Conservation (phyloP, 2,329 filamentous ascomycete species). For the Aspergillus awamori region DNA sequence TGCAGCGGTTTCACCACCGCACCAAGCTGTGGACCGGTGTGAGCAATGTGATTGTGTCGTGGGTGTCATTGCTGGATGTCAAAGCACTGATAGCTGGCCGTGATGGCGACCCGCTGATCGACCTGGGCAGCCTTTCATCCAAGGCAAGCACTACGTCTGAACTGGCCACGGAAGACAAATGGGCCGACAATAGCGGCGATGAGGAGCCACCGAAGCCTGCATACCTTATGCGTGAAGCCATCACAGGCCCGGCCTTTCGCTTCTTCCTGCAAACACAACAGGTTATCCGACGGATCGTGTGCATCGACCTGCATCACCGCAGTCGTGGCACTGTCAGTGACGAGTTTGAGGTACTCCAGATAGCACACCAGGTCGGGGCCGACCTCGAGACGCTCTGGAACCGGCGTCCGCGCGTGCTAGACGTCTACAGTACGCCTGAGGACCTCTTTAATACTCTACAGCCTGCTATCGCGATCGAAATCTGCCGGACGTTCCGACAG, state of each 20-base stretch:
- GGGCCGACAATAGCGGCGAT: slow-evolving; percentile 6
- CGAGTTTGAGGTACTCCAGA: slow-evolving; percentile 43
- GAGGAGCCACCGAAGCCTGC: slow-evolving; percentile 2
- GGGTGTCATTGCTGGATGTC: slow-evolving; percentile 39
- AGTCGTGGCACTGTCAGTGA: slow-evolving; percentile 41
- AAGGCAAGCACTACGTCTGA: slow-evolving; percentile 9
- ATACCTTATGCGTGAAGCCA: slow-evolving; percentile 36
- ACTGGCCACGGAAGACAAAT: neutral
- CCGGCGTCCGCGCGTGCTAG: slow-evolving; percentile 35
- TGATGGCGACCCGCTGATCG: slow-evolving; percentile 37
- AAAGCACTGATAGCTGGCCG: slow-evolving; percentile 41
- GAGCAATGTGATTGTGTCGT: slow-evolving; percentile 33
- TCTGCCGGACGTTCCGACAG: slow-evolving; percentile 38
- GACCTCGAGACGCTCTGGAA: slow-evolving; percentile 42
- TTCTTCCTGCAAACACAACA: slow-evolving; percentile 40
- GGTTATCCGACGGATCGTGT: slow-evolving; percentile 38
- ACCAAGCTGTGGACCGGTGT: slow-evolving; percentile 34
- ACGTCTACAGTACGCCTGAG: slow-evolving; percentile 35
- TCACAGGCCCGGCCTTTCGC: slow-evolving; percentile 36
- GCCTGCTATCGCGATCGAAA: slow-evolving; percentile 28
- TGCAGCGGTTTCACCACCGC: slow-evolving; percentile 34
- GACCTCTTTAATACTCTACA: slow-evolving; percentile 31
- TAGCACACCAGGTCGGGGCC: slow-evolving; percentile 40
- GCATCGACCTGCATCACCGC: slow-evolving; percentile 42
- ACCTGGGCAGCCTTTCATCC: slow-evolving; percentile 27